Evolutionary conservation across 2,329 filamentous ascomycete species (phyloP), one percentile per base, ranked within the genome.

Genomic region (Cyclaneusma minus): DNA sequence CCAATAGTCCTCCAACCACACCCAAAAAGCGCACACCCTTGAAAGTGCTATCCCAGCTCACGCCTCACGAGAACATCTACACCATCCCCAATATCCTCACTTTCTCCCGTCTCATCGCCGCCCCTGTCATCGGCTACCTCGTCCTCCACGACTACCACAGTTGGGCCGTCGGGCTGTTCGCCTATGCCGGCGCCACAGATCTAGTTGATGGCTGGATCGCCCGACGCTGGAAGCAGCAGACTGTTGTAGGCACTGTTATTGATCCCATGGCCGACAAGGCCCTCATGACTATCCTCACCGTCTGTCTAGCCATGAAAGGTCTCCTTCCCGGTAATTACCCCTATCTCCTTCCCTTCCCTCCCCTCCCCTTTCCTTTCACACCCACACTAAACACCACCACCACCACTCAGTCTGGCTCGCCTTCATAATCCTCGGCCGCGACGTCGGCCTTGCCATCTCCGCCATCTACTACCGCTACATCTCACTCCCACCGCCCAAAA

Each of bases 391-490:
- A 21, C 7, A 9, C 13, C 25, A 15, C 10, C 10, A 7, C 18
- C 7, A 9, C 13, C 25, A 15, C 10, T 10, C 36, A 81, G 74
- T 85, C 19, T 94, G 85, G 69, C 63, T 95, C 3, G 85, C 85
- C 3, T 66, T 64, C n/a, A 71, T 95, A 25, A 93, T 98, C 34
- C 68, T 98, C 3, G 85, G 85, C 15, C 71, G 89, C 22, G 89
- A 98, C 43, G 68, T 80, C 21, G 81, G 75, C 12, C 65, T 98
- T 4, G 84, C 68, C 14, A 63, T 93, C 13, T 72, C 84, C 2
- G 89, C 89, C 13, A 74, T 98, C 39, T 95, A 94, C 58, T 95
- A 89, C 52, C 77, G 89, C 36, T 95, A 83, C 68, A 91, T 94
- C 38, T 91, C 82, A 3, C 64, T 98, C 5, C 89, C 89, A 1